Evolutionary conservation across 2,329 filamentous ascomycete species (phyloP), one percentile per base, ranked within the genome.

Genomic region (Emydomyces testavorans): DNA sequence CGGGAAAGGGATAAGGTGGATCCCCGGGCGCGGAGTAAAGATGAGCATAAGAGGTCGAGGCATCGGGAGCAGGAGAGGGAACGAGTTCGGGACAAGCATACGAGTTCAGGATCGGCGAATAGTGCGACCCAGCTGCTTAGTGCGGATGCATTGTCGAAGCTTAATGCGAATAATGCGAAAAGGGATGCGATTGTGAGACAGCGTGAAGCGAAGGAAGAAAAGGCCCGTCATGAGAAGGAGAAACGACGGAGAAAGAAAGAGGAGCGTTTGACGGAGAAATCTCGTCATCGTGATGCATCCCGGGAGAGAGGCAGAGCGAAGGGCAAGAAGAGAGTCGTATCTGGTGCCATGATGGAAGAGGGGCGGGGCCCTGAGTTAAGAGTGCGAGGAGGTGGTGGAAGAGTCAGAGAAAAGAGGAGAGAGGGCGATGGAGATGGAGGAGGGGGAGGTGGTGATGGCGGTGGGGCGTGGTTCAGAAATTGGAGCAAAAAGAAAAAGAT

Each of bases 271-370:
- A 46, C 43, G 20, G 50, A 43, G 26, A 58, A 49, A 47, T 51
- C 49, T 44, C 56, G 53, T 21, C 45, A 47, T 26, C 49, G 48
- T 15, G 45, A 41, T 28, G 48, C 16, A 15, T 46, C 51, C 26
- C 46, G 58, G 51, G 39, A 57, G 46, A 31, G 34, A 38, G 34
- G 24, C 3, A 46, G 37, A 46, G 58, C 53, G 50, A 62, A 46
- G 52, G 57, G 50, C 54, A 77, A 78, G 58, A 73, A 72, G 49
- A 70, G 83, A 52, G 71, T 84, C n/a, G 80, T 83, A 16, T 86
- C 82, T 53, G 82, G 82, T 16, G 79, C 80, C 0, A 66, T 82
- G 15, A 68, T 83, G 55, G 83, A 86, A 58, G 82, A 86, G 61
- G 82, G 82, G 0, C 70, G 63, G 31, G 62, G 60, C 38, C 59